Evolutionary conservation across 1,284 basidiomycete genomes (phyloP).

Genomic region (Cryptococcus sp.): DNA sequence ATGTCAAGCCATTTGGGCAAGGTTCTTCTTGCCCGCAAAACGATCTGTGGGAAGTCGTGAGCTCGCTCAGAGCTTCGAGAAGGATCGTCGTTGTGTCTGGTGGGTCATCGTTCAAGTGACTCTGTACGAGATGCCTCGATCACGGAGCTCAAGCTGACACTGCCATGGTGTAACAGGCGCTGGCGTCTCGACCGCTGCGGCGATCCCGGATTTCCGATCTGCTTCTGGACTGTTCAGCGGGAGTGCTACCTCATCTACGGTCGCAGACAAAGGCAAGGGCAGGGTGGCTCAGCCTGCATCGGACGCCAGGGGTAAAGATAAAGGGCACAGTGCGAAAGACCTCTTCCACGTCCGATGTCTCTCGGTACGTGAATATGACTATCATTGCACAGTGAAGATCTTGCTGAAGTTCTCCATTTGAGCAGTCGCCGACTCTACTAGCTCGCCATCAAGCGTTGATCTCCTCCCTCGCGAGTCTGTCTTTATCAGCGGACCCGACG

Average conservation of each 20-base stretch:
- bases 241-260: neutral
- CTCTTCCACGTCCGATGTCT: conserved; percentile 89
- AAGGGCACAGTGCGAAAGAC: conserved; percentile 67
- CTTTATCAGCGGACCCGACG: conserved; percentile 74
- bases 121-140: too few relatives aligned
- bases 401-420: neutral
- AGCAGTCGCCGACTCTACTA: conserved; percentile 60
- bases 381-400: neutral
- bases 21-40: neutral
- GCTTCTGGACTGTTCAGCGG: conserved; percentile 75
- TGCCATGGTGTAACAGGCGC: conserved; percentile 62
- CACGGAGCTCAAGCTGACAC: too few relatives aligned
- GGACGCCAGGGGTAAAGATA: conserved; percentile 1
- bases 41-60: conserved; percentile 10
- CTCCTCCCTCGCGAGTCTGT: conserved; percentile 74
- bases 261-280: conserved; percentile 61
- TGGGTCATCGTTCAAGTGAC: conserved; percentile 57
- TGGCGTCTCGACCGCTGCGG: conserved; percentile 84
- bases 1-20: conserved; percentile 1
- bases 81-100: conserved; percentile 84
- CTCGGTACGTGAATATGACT: conserved; percentile 61
- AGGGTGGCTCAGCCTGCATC: conserved; percentile 4
- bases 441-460: conserved; percentile 71
- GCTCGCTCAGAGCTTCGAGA: conserved; percentile 57
- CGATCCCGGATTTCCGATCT: conserved; percentile 91